phyloP scores from a whole-genome alignment of 2,329 filamentous ascomycete species.

The Magnaporthiopsis poae region DNA sequence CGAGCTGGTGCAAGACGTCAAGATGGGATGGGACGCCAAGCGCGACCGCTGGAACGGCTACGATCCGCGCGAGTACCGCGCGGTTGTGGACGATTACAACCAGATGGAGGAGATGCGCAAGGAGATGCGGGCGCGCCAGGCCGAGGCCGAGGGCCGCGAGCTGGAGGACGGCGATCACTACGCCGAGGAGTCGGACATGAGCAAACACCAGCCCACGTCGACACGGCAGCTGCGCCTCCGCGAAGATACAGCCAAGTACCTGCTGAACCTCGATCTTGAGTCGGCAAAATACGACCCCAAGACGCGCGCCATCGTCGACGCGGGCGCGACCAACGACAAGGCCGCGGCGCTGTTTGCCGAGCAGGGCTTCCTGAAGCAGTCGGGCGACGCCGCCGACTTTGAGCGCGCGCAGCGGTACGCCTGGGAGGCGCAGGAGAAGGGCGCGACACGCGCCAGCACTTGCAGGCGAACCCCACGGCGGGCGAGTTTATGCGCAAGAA shows the following conservation, averaged over 20 bases:
- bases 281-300: slow-evolving; percentile 98
- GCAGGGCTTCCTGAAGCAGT: slow-evolving; percentile 79
- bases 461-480: slow-evolving; percentile 93
- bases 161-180: slow-evolving; percentile 62
- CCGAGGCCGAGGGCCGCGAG: slow-evolving; percentile 39
- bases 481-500: slow-evolving; percentile 77
- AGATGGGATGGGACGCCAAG: slow-evolving; percentile 92
- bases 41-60: slow-evolving; percentile 98
- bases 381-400: slow-evolving; percentile 87
- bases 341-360: slow-evolving; percentile 79
- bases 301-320: slow-evolving; percentile 80
- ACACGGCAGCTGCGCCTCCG: slow-evolving; percentile 83
- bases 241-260: slow-evolving; percentile 94
- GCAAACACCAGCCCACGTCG: slow-evolving; percentile 79
- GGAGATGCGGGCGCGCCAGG: slow-evolving; percentile 37
- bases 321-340: slow-evolving; percentile 68
- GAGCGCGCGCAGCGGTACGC: slow-evolving; percentile 81
- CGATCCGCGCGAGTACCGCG: slow-evolving; percentile 73
- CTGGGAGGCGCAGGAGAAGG: slow-evolving; percentile 86
- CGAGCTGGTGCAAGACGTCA: slow-evolving; percentile 73
- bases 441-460: slow-evolving; percentile 68
- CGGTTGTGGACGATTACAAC: slow-evolving; percentile 82
- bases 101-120: slow-evolving; percentile 69
- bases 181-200: slow-evolving; percentile 94
- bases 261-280: slow-evolving; percentile 87